phyloP scores from a whole-genome alignment of 139 green algal genomes.

The Desmodesmus armatus region DNA sequence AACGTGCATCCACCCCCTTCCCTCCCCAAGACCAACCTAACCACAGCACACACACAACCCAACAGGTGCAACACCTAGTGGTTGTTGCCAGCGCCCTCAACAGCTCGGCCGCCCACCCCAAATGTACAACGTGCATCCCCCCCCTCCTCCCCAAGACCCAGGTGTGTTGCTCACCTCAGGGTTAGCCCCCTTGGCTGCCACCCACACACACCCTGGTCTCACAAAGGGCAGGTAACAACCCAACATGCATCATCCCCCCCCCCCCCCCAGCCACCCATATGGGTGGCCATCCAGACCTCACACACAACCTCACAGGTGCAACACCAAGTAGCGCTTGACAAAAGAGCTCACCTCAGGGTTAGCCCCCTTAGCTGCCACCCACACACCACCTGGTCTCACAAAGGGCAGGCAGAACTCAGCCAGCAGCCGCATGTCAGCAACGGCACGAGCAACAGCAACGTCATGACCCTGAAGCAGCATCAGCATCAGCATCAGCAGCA shows the following conservation, averaged over 20 bases:
- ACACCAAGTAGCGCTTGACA: not conserved
- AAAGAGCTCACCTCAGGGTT: conserved; percentile 56
- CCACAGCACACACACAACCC: not conserved
- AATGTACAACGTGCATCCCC: too few relatives aligned
- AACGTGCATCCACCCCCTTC: not conserved
- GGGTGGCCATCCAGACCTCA: not conserved
- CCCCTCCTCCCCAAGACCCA: too few relatives aligned
- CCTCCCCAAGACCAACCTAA: not conserved
- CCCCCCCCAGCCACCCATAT: not conserved
- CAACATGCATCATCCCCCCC: conserved; percentile 15
- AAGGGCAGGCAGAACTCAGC: conserved; percentile 94
- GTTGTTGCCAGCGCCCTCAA: not conserved
- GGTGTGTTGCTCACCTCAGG: conserved; percentile 53
- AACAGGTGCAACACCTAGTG: not conserved
- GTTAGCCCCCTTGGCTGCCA: not conserved
- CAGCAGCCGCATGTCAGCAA: conserved; percentile 86
- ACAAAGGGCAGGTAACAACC: conserved; percentile 92
- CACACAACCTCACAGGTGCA: not conserved
- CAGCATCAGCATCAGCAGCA: too few relatives aligned
- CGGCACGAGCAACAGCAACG: conserved; percentile 85
- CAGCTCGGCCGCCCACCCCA: too few relatives aligned
- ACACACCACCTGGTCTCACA: conserved; percentile 77
- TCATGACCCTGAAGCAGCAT: conserved; percentile 67
- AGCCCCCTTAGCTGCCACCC: conserved; percentile 89
- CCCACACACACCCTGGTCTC: conserved; percentile 68